These are phyloP conservation scores for Scorias spongiosa DNA, from an alignment of 2,329 filamentous ascomycete species.

Conservation along the genomic window DNA sequence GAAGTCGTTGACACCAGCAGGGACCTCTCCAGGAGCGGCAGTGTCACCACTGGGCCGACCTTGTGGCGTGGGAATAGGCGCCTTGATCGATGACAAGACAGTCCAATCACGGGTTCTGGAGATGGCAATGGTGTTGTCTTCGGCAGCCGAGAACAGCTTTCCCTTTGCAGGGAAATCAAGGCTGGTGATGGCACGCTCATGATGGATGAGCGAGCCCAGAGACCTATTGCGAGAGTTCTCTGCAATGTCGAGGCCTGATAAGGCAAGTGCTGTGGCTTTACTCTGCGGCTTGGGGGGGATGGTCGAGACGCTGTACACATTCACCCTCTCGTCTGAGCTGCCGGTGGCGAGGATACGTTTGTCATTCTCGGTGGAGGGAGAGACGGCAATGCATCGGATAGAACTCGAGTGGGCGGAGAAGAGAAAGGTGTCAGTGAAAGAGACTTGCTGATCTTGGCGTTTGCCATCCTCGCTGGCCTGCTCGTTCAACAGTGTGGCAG, in stretches of 20 bases:
- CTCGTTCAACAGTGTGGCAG: conserved; percentile 17
- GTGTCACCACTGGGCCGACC: conserved; percentile 84
- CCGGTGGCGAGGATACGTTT: conserved; percentile 85
- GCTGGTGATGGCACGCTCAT: conserved; percentile 65
- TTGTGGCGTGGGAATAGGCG: conserved; percentile 63
- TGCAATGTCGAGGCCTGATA: conserved; percentile 57
- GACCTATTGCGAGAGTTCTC: conserved; percentile 82
- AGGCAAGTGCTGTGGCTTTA: conserved; percentile 39
- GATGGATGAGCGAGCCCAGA: conserved; percentile 73
- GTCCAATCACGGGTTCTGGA: conserved; percentile 81
- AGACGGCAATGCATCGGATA: conserved; percentile 77
- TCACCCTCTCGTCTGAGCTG: conserved; percentile 85
- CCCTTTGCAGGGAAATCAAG: conserved; percentile 70
- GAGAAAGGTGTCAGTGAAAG: conserved; percentile 84
- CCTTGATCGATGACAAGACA: conserved; percentile 74
- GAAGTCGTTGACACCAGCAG: conserved; percentile 86
- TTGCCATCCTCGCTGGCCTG: conserved; percentile 3
- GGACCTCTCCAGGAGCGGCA: conserved; percentile 62
- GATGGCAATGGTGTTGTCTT: conserved; percentile 84
- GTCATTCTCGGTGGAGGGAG: conserved; percentile 42
- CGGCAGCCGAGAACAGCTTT: conserved; percentile 75
- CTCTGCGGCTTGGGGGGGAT: conserved; percentile 40
- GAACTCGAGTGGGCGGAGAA: conserved; percentile 88
- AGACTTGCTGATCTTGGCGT: conserved; percentile 21
- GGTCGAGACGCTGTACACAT: conserved; percentile 74